Percentiles rank a stretch among this genome's conserved stretches.
These are phyloP conservation scores for Cryoendolithus antarcticus DNA, from an alignment of 2,329 filamentous ascomycete species.

Conservation along the genomic window DNA sequence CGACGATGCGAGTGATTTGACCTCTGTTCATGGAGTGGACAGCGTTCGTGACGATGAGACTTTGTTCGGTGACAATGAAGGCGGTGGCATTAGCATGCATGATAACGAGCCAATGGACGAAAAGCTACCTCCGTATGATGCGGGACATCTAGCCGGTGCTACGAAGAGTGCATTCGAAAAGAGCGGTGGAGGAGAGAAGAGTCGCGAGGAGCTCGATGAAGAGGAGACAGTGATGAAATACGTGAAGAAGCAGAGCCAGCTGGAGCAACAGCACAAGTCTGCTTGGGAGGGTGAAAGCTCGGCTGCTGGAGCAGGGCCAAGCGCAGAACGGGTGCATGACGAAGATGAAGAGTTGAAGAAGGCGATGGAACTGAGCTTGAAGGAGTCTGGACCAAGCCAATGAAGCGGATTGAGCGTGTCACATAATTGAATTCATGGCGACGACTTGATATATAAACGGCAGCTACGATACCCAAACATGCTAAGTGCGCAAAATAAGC, in stretches of 20 bases:
- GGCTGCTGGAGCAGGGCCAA: not conserved
- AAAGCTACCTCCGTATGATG: slow-evolving; percentile 11
- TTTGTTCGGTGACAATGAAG: too few relatives aligned
- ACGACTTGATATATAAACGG: too few relatives aligned
- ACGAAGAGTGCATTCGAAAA: slow-evolving; percentile 12
- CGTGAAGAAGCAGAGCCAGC: slow-evolving; percentile 62
- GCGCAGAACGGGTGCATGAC: slow-evolving; percentile 7
- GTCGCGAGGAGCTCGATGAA: slow-evolving; percentile 38
- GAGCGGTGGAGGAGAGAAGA: slow-evolving; percentile 11
- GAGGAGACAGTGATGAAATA: slow-evolving; percentile 67
- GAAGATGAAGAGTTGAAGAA: slow-evolving; percentile 40
- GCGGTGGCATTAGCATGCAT: too few relatives aligned
- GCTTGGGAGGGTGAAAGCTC: slow-evolving; percentile 5
- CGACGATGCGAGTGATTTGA: slow-evolving; percentile 1
- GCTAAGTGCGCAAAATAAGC: too few relatives aligned
- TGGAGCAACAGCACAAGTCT: slow-evolving; percentile 46
- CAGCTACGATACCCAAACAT: too few relatives aligned
- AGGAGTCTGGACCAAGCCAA: slow-evolving; percentile 8
- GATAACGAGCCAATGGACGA: too few relatives aligned
- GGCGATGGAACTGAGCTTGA: slow-evolving; percentile 46
- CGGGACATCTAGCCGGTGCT: slow-evolving; percentile 17
- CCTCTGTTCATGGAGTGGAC: slow-evolving; percentile 7
- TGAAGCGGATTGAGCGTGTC: slow-evolving; percentile 1
- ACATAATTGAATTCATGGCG: too few relatives aligned
- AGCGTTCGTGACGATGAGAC: slow-evolving; percentile 1